Evolutionary conservation across 2,329 filamentous ascomycete genomes (phyloP), one percentile per base, ranked within the genome.

Genomic region (Xylaria sp.): DNA sequence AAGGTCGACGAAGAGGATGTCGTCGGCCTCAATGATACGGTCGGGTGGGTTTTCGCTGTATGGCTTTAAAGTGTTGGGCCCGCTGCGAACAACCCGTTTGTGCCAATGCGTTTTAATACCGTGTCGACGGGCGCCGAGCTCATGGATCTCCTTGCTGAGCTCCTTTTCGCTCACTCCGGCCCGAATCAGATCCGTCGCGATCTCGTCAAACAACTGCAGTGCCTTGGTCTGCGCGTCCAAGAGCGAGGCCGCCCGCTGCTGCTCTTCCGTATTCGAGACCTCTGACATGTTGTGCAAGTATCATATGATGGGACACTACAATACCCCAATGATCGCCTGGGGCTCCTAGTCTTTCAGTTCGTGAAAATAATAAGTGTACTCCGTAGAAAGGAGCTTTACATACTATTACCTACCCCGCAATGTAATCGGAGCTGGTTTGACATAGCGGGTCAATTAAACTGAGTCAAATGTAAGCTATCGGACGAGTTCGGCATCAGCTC

Each of bases 1-100:
- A 1, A 86, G 76, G 67, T 86, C 84, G 38, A 86, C 80, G 63
- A 83, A 80, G 2, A 86, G 74, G 55, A 86, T 86, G 62, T 86
- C 84, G 59, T 84, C 83, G 2, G 74, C 71, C 66, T 81, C 69
- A 54, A 86, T 81, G 36, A 80, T 73, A 3, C 84, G 82, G 67
- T 85, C 82, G 0, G 83, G 82, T 0, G 83, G 83, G 70, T 85
- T 85, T 2, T 84, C 84, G 3, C 76, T 73, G 61, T 84, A 86
- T 0, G 84, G 83, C 1, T 73, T 66, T 3, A 86, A 69, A 0
- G 84, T 86, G 72, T 86, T 84, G 4, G 81, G 80, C 0, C 84
- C 84, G 67, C 81, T 83, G 7, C 84, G 77, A 38, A 86, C 78
- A 0, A 85, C 79, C 5, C 83, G 80, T 71, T 85, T 86, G 74